phyloP scores from a whole-genome alignment of 2,329 filamentous ascomycete genomes.

The Epichloe gansuensis region DNA sequence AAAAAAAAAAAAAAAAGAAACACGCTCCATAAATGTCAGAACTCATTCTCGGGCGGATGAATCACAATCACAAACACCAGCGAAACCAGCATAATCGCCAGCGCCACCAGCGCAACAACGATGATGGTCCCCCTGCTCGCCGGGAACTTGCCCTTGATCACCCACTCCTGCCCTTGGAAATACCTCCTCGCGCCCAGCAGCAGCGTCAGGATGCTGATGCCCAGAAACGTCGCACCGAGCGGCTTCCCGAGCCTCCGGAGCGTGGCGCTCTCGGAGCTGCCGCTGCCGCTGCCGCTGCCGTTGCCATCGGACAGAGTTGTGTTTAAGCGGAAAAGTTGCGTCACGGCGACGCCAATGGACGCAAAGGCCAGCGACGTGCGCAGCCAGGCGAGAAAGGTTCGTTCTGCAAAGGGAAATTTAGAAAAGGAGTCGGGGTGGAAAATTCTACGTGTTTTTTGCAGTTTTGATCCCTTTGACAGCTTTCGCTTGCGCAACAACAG shows the following conservation, averaged over 20 bases:
- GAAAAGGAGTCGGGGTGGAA: neutral
- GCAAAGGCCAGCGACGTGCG: conserved; percentile 73
- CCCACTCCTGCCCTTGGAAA: conserved; percentile 66
- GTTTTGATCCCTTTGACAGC: neutral
- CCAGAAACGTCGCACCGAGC: conserved; percentile 65
- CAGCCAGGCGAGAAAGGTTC: conserved; percentile 78
- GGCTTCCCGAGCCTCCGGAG: conserved; percentile 59
- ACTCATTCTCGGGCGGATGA: conserved; percentile 22
- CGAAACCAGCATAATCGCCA: conserved; percentile 48
- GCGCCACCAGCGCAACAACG: conserved; percentile 53
- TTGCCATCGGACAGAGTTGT: conserved; percentile 37
- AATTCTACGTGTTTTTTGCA: neutral
- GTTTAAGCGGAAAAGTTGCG: conserved; percentile 76
- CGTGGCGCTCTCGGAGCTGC: conserved; percentile 25
- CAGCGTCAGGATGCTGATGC: conserved; percentile 61
- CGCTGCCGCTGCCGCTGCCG: conserved; percentile 13
- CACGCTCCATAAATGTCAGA: conserved; percentile 1
- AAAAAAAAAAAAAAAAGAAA: too few species aligned
- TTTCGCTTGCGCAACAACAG: too few species aligned
- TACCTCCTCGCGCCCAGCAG: conserved; percentile 69
- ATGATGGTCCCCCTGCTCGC: conserved; percentile 66
- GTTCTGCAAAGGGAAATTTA: conserved; percentile 37
- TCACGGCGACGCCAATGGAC: conserved; percentile 71
- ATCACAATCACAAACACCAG: conserved; percentile 48
- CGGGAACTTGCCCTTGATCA: conserved; percentile 69